phyloP scores from a whole-genome alignment of 176 grass and related monocot genomes.

The Otatea glauca region DNA sequence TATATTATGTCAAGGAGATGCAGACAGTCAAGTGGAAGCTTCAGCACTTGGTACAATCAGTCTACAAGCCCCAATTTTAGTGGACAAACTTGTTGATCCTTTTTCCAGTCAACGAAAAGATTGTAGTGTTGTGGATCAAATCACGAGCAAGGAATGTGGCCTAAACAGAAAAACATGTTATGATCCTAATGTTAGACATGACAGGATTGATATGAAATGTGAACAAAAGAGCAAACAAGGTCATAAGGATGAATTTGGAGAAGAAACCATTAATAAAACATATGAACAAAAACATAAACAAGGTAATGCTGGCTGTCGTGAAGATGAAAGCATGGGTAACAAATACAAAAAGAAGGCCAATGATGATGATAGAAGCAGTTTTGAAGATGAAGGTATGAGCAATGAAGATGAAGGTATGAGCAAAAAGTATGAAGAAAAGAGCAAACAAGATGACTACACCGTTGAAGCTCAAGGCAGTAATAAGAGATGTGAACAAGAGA shows the following conservation, averaged over 20 bases:
- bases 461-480: slow-evolving; percentile 10
- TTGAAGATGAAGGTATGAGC: slow-evolving; percentile 41
- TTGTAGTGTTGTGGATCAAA: slow-evolving; percentile 10
- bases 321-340: slow-evolving; percentile 10
- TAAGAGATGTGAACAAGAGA: slow-evolving; percentile 39
- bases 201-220: slow-evolving; percentile 5
- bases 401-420: slow-evolving; percentile 33
- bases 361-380: slow-evolving; percentile 31
- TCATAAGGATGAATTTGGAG: neutral
- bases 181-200: slow-evolving; percentile 12
- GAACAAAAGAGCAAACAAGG: slow-evolving; percentile 38
- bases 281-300: slow-evolving; percentile 7
- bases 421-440: slow-evolving; percentile 38
- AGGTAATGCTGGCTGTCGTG: slow-evolving; percentile 6
- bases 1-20: slow-evolving; percentile 58
- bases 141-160: slow-evolving; percentile 7
- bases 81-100: slow-evolving; percentile 47
- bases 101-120: slow-evolving; percentile 45
- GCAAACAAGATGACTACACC: slow-evolving; percentile 40
- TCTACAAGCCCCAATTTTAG: slow-evolving; percentile 36
- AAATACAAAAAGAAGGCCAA: slow-evolving; percentile 18
- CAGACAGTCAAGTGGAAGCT: slow-evolving; percentile 23
- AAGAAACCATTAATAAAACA: neutral
- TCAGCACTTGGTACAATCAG: slow-evolving; percentile 24
- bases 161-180: slow-evolving; percentile 10